phyloP scores from a whole-genome alignment of 2,329 filamentous ascomycete species.

The Acrodontium crateriforme region DNA sequence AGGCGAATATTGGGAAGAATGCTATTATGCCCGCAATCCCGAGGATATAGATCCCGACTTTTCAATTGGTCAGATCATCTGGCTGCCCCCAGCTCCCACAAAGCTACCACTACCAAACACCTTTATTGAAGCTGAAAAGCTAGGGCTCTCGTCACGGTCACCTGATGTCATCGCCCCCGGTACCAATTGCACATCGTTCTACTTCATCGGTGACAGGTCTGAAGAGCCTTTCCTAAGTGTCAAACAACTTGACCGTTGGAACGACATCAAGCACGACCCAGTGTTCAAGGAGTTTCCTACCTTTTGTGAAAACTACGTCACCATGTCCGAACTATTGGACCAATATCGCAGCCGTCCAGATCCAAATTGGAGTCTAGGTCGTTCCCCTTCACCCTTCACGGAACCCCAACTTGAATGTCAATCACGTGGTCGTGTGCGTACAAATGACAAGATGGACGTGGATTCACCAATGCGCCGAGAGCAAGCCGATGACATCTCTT shows the following conservation, averaged over 20 bases:
- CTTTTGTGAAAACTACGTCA: slow-evolving; percentile 28
- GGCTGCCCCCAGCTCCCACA: slow-evolving; percentile 31
- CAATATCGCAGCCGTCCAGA: slow-evolving; percentile 13
- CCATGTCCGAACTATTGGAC: slow-evolving; percentile 25
- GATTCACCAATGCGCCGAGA: too few species aligned
- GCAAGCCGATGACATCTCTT: too few species aligned
- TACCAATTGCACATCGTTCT: slow-evolving; percentile 36
- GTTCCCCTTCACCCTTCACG: too few species aligned
- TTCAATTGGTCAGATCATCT: slow-evolving; percentile 32
- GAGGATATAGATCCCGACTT: slow-evolving; percentile 30
- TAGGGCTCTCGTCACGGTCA: too few species aligned
- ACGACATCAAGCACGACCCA: slow-evolving; percentile 35
- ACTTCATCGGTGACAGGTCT: slow-evolving; percentile 30
- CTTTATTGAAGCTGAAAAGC: slow-evolving; percentile 31
- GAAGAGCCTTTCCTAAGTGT: slow-evolving; percentile 34
- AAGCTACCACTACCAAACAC: slow-evolving; percentile 29
- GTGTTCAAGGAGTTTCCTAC: slow-evolving; percentile 34
- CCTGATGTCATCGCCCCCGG: slow-evolving; percentile 28
- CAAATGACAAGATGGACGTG: too few species aligned
- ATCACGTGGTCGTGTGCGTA: too few species aligned
- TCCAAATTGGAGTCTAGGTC: slow-evolving; percentile 7
- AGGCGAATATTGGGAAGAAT: slow-evolving; percentile 30
- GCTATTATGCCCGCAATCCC: slow-evolving; percentile 30
- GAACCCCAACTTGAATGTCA: too few species aligned
- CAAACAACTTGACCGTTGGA: slow-evolving; percentile 36